phyloP scores from a whole-genome alignment of 2,329 filamentous ascomycete species.

The Dactylonectria estremocensis region DNA sequence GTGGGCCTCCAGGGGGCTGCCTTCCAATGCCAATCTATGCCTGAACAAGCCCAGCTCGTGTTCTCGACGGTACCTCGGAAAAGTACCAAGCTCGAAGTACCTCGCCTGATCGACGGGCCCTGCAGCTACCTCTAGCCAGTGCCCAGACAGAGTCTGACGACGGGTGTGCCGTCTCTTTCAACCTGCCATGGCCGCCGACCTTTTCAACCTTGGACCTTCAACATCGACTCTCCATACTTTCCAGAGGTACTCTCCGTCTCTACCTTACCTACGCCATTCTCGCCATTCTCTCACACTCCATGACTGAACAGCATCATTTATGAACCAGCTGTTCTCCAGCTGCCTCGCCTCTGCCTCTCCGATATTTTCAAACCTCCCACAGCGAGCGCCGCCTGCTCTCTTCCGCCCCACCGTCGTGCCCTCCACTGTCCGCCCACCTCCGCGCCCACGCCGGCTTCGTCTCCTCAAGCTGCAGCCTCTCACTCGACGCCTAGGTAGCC shows the following conservation, averaged over 20 bases:
- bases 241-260: no score
- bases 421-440: conserved; percentile 40
- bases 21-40: not conserved
- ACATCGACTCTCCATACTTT: conserved; percentile 12
- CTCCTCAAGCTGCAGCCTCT: conserved; percentile 29
- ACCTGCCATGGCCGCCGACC: conserved; percentile 24
- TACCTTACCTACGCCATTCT: no score
- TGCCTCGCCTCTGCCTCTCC: conserved; percentile 7
- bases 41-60: conserved; percentile 8
- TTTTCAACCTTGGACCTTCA: conserved; percentile 15
- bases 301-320: conserved; percentile 31
- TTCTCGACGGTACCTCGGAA: conserved; percentile 12
- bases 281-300: conserved; percentile 22
- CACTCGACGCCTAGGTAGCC: conserved; percentile 28
- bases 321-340: conserved; percentile 31
- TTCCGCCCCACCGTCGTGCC: conserved; percentile 41
- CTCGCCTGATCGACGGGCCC: conserved; percentile 44
- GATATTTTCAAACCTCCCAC: conserved; percentile 21
- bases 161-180: conserved; percentile 18
- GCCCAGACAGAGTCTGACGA: conserved; percentile 42
- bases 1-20: conserved; percentile 19
- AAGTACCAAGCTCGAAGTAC: conserved; percentile 32
- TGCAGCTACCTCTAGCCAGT: conserved; percentile 43
- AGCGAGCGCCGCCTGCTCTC: conserved; percentile 25
- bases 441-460: conserved; percentile 31